Evolutionary conservation across 2,329 filamentous ascomycete species (phyloP), one percentile per base, ranked within the genome.

Genomic region (Madurella mycetomatis): DNA sequence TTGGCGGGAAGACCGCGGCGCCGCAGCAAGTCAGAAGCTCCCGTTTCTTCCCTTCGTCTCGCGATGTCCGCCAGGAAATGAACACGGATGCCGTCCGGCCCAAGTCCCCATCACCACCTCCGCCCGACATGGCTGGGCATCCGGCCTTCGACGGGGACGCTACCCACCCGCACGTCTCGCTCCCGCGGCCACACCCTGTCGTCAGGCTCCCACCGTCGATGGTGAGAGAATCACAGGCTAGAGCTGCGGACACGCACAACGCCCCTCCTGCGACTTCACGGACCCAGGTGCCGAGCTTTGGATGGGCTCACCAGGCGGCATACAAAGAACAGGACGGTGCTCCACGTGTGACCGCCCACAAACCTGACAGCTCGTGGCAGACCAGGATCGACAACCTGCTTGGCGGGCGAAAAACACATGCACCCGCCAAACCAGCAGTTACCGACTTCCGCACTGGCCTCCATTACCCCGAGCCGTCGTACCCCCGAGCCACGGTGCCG

Each of bases 381-480:
- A 86, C 88, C 63, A 85, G 85, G 64, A 91, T 96, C 69, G 91
- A 95, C 69, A 85, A 80, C 44, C 78, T 95, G 43, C 79, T 96
- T 37, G 82, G 84, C 62, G 83, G 83, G n/a, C 74, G 75, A 40
- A 91, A 87, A 66, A 77, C 83, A 8, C 59, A 60, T 19, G 72
- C 79, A 17, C 76, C 76, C 13, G 76, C 78, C 44, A 84, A 79
- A 63, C 76, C 80, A 55, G 76, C 87, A 53, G 82, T 47, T 9
- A 80, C 89, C 40, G 80, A 86, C 57, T 84, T 86, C 4, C 55
- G 55, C 4, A 41, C 74, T 64, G 82, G 79, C 47, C 77, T 86
- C 60, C 85, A 89, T 54, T 79, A 86, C 51, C 18, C 53, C 5
- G 56, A 53, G 8, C 34, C 49, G 2, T 19, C 79, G 2, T 90